A percentile compares a stretch with the other conserved stretches of the same genome.
Conservation (phyloP, 2,329 filamentous ascomycete species). For the Aspergillus carbonarius region DNA sequence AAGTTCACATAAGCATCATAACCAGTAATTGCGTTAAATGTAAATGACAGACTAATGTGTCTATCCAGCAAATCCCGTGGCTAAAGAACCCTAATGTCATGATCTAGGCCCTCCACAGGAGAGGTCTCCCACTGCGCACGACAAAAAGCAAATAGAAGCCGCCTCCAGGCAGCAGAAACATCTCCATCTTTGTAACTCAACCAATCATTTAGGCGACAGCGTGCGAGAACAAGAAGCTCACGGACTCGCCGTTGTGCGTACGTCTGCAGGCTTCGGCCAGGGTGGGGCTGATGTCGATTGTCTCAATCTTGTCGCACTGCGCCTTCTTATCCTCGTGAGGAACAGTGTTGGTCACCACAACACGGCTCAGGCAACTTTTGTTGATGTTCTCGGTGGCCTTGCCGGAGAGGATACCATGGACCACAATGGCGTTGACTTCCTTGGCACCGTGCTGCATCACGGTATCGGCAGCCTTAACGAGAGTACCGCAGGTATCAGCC, state of each 20-base stretch:
- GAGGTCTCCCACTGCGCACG: neutral
- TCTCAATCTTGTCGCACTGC: conserved; percentile 75
- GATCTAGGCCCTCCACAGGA: neutral
- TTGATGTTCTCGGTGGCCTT: conserved; percentile 86
- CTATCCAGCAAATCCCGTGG: neutral
- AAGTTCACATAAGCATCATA: conserved; percentile 16
- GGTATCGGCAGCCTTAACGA: conserved; percentile 83
- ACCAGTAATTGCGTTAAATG: conserved; percentile 1
- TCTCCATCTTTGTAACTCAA: neutral
- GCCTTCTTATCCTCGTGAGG: conserved; percentile 78
- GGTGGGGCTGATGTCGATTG: conserved; percentile 88
- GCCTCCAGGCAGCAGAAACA: neutral
- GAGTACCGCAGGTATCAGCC: conserved; percentile 91
- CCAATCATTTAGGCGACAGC: conserved; percentile 36
- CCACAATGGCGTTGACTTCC: conserved; percentile 91
- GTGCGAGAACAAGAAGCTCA: conserved; percentile 53
- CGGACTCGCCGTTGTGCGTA: conserved; percentile 53
- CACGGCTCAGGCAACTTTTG: conserved; percentile 68
- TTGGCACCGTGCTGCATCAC: conserved; percentile 83
- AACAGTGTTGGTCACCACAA: conserved; percentile 91
- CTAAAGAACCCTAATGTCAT: neutral
- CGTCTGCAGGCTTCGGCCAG: conserved; percentile 51
- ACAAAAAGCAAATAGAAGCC: conserved; percentile 5
- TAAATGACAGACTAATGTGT: neutral
- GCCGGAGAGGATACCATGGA: conserved; percentile 86